These are phyloP conservation scores for Wickerhamomyces tratensis DNA, from an alignment of 805 yeast species.

Conservation along the genomic window DNA sequence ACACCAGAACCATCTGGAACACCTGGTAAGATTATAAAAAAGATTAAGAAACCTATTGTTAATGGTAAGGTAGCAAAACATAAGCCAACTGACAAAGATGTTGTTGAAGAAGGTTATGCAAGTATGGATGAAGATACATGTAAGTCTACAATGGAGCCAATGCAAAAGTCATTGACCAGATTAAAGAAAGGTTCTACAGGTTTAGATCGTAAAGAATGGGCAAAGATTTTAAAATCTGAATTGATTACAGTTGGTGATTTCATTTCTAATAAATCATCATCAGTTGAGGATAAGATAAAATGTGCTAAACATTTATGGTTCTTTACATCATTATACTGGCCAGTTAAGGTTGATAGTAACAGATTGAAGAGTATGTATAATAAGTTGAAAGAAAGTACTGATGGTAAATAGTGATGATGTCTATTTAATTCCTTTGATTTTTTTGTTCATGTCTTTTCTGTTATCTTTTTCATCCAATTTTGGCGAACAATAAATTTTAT, in stretches of 20 bases:
- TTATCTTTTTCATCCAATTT: no score
- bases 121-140: conserved; percentile 74
- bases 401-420: not conserved
- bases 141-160: conserved; percentile 50
- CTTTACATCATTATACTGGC: conserved; percentile 81
- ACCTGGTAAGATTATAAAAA: not conserved
- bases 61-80: conserved; percentile 5
- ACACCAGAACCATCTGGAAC: conserved; percentile 8
- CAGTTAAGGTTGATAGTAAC: conserved; percentile 66
- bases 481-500: no score
- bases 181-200: conserved; percentile 67
- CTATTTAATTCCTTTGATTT: no score
- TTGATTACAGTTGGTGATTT: conserved; percentile 66
- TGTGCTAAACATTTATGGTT: conserved; percentile 64
- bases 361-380: conserved; percentile 72
- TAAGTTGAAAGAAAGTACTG: conserved; percentile 30
- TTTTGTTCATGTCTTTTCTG: no score
- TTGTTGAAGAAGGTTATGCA: conserved; percentile 47
- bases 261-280: conserved; percentile 34
- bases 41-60: conserved; percentile 2
- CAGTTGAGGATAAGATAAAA: conserved; percentile 26
- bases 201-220: conserved; percentile 70
- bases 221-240: conserved; percentile 56
- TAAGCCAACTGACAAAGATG: conserved; percentile 10
- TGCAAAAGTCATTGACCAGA: conserved; percentile 54